Base-by-base conservation (phyloP, 2,329 filamentous ascomycete genomes). In the Taxawa tesnikishii region DNA sequence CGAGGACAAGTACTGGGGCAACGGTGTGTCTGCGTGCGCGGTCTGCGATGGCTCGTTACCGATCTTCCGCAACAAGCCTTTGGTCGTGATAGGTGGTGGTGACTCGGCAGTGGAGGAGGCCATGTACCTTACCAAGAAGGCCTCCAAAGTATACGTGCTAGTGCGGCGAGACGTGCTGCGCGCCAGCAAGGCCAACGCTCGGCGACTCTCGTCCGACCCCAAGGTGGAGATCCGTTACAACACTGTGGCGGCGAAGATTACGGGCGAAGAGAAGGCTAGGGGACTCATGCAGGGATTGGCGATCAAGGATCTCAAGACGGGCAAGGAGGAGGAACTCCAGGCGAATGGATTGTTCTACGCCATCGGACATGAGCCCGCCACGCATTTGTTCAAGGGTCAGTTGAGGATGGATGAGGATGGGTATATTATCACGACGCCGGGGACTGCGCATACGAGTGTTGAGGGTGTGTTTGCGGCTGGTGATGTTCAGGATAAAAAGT, bases 401-500 rank as follows among this genome's bases (percentile, higher is more conserved):
- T 51, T 98, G 39, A 72, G 90, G 40, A 82, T 80, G 50, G 92
- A 98, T 51, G 71, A 73, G 41, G 88, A 98, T 42, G 85, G 84
- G 14, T 98, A 98, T 61, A 75, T 98, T 38, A 58, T 85, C 47
- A 98, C 90, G 35, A 74, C 80, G 58, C 81, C 90, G 3, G 92
- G 90, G 35, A 88, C 84, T 28, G 84, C 84, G 37, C 69, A 80
- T 51, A 98, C 90, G 29, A 94, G 75, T 59, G 60, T 94, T 5
- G 75, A 84, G 53, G 90, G 90, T 56, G 84, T 98, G 13, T 98
- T 94, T 54, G 90, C 90, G 23, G 90, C 88, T 7, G 90, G 90
- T 42, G 90, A 98, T 55, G 92, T 98, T 7, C 90, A 98, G 67
- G 92, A 98, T 58, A 98, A 96, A 78, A 76, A 79, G 54, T 98